Conservation (phyloP, 257 asterid species). For the Parsonsia alboflavescens region DNA sequence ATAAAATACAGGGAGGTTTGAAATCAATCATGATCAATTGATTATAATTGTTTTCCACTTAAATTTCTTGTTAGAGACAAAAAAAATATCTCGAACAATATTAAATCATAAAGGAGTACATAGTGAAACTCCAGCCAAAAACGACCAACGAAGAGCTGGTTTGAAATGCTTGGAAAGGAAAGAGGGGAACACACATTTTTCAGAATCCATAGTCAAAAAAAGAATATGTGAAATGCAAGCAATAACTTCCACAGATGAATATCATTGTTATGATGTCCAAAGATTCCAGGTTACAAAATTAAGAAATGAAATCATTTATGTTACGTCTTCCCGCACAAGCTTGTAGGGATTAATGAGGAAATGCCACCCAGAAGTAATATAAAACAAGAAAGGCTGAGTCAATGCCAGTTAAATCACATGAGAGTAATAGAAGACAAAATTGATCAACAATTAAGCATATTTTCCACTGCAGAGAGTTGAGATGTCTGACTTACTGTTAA, state of each 20-base stretch:
- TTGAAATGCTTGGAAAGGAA: not conserved
- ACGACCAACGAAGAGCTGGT: not conserved
- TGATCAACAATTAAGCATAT: not conserved
- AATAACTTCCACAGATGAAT: constrained; percentile 1
- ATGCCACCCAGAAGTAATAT: not conserved
- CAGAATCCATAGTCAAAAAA: not conserved
- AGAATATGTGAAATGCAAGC: not conserved
- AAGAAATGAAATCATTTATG: not conserved
- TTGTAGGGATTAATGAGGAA: not conserved
- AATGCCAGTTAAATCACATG: not conserved
- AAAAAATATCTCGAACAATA: not conserved
- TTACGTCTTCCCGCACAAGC: not conserved
- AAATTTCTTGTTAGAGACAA: not conserved
- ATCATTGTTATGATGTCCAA: not conserved
- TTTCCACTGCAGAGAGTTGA: constrained; percentile 14
- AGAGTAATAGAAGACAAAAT: not conserved
- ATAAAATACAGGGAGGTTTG: not conserved
- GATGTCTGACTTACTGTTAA: constrained; percentile 57
- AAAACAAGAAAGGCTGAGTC: not conserved
- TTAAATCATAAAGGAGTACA: not conserved
- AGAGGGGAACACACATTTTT: not conserved
- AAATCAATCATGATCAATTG: not conserved
- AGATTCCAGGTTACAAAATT: not conserved
- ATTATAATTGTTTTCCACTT: not conserved
- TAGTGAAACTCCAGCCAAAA: not conserved